phyloP scores from a whole-genome alignment of 1,284 basidiomycete species.

The Tylopilus microsporus region DNA sequence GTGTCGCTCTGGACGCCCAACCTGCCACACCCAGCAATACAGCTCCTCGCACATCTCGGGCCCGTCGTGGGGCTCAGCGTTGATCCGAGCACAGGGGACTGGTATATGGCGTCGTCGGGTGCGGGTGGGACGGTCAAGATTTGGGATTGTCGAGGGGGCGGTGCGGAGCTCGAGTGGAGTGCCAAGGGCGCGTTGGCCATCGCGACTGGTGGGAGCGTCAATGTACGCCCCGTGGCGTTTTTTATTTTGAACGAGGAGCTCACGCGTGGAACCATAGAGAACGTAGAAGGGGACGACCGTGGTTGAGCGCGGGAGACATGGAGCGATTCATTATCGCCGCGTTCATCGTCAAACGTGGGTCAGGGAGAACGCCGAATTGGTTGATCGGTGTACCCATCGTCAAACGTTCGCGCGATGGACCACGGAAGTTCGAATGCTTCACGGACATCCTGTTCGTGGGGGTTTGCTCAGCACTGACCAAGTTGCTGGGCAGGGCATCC shows the following conservation, averaged over 20 bases:
- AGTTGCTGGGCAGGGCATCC: slow-evolving; percentile 35
- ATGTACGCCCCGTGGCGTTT: slow-evolving; percentile 46
- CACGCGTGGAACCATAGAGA: slow-evolving; percentile 53
- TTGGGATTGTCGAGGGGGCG: slow-evolving; percentile 83
- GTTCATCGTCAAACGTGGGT: slow-evolving; percentile 59
- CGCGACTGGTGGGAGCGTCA: slow-evolving; percentile 75
- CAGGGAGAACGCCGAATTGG: slow-evolving; percentile 48
- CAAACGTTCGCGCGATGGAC: slow-evolving; percentile 60
- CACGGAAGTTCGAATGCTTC: slow-evolving; percentile 54
- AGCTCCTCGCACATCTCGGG: slow-evolving; percentile 86
- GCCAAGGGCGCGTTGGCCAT: slow-evolving; percentile 82
- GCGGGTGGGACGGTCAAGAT: slow-evolving; percentile 87
- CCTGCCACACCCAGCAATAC: slow-evolving; percentile 84
- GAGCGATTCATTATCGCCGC: slow-evolving; percentile 52
- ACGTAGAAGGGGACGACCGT: slow-evolving; percentile 68
- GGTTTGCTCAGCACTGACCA: slow-evolving; percentile 50
- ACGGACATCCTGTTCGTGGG: slow-evolving; percentile 55
- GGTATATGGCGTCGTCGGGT: slow-evolving; percentile 89
- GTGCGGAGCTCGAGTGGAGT: slow-evolving; percentile 69
- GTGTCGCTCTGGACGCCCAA: slow-evolving; percentile 98
- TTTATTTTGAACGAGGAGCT: too few relatives aligned
- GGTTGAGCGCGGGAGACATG: slow-evolving; percentile 39
- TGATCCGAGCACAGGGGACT: slow-evolving; percentile 77
- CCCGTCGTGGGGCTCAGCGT: slow-evolving; percentile 80
- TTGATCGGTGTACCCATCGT: slow-evolving; percentile 49